Base-by-base conservation (phyloP, 345 rosid species). In the Gynandropsis gynandra region DNA sequence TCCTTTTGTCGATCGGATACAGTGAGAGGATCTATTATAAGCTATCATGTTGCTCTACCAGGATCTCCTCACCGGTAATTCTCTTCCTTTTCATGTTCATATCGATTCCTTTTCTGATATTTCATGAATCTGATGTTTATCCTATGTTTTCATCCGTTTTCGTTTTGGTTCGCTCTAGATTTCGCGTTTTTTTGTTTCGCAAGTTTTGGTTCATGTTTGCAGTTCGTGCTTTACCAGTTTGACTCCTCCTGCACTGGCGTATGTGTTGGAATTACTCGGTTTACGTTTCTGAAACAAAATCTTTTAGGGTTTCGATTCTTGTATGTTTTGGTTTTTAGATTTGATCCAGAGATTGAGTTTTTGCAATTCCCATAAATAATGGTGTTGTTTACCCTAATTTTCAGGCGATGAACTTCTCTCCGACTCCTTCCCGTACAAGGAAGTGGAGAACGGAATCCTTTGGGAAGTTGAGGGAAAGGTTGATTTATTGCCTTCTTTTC, bases 401-500 rank as follows among this genome's bases (percentile, higher is more conserved):
- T 46, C 64, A 80, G 80, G 81, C 36, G 95, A 87, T 39, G 95
- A 89, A 81, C 87, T 83, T 66, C 82, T 88, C 72, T 88, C 92
- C 5, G 97, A 85, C 67, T 88, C 95, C 5, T 88, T 82, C 58
- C 78, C 75, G 1, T 80, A 82, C 85, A 79, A 77, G 74, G 95
- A 88, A 69, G 65, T 75, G 44, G 62, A 68, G 16, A 78, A 81
- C 21, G 87, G 86, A 12, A 58, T 75, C 31, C 54, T 83, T 35
- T 83, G 89, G 95, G 93, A 89, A 76, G 97, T 85, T 32, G 85
- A 85, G 17, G 93, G 97, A 48, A 89, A 85, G 84, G 95, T 85
- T 27, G 8, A 24, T 5, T 24, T 63, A 9, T 52, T 7, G n/a
- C n/a, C n/a, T 14, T 52, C 18, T 36, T 10, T 48, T 0, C 9